A percentile compares a stretch with the other conserved stretches of the same genome.
Evolutionary conservation across 2,329 filamentous ascomycete genomes (phyloP).

Genomic region (Nigrograna mackinnonii): DNA sequence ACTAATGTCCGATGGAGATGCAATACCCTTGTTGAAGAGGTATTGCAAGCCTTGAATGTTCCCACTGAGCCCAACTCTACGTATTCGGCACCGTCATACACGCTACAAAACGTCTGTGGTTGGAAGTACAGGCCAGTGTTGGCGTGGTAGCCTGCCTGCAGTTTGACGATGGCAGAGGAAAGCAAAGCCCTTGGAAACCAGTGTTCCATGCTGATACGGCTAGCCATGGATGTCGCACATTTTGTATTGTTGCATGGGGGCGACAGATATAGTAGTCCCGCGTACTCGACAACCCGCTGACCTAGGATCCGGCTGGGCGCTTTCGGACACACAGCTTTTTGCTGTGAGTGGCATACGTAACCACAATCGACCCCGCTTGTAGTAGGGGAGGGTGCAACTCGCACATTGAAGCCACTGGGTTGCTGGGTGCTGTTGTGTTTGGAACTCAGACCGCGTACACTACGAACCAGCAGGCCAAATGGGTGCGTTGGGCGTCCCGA

Average conservation of each 20-base stretch:
- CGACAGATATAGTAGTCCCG: not conserved
- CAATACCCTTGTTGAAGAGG: slow-evolving; percentile 29
- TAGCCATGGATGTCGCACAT: slow-evolving; percentile 8
- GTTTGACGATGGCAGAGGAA: not conserved
- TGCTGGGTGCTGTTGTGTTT: not conserved
- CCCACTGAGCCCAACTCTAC: slow-evolving; percentile 32
- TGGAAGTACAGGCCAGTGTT: slow-evolving; percentile 25
- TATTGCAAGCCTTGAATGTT: slow-evolving; percentile 34
- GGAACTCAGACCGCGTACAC: not conserved
- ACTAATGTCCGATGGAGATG: slow-evolving; percentile 38
- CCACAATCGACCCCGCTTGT: slow-evolving; percentile 17
- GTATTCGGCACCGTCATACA: slow-evolving; percentile 31
- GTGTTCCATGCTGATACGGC: slow-evolving; percentile 28
- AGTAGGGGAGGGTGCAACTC: slow-evolving; percentile 8
- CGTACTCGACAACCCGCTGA: not conserved
- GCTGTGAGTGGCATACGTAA: slow-evolving; percentile 21
- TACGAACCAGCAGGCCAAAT: slow-evolving; percentile 15
- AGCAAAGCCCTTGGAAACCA: slow-evolving; percentile 9
- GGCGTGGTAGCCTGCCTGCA: slow-evolving; percentile 15
- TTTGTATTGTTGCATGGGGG: not conserved
- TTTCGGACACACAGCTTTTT: slow-evolving; percentile 8
- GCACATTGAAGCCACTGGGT: slow-evolving; percentile 5
- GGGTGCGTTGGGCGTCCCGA: slow-evolving; percentile 23
- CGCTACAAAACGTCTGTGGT: slow-evolving; percentile 29
- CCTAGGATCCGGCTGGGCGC: not conserved